Percentiles rank a stretch among this genome's conserved stretches.
These are phyloP conservation scores for Zangia roseola DNA, from an alignment of 768 basidiomycete species.

Conservation along the genomic window DNA sequence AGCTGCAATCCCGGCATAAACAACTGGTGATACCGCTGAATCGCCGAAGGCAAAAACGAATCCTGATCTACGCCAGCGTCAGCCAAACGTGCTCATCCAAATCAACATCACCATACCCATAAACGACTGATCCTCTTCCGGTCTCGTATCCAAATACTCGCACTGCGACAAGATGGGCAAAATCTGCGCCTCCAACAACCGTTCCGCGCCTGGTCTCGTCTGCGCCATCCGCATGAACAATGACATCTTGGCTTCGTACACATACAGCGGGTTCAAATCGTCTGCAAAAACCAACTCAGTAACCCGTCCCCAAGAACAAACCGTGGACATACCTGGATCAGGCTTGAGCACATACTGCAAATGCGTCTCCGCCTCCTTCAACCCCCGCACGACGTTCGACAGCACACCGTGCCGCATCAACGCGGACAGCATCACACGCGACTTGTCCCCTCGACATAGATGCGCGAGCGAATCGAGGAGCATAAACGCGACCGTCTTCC, in stretches of 20 bases:
- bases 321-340: constrained; percentile 70
- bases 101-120: constrained; percentile 54
- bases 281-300: constrained; percentile 43
- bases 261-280: constrained; percentile 86
- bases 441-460: constrained; percentile 68
- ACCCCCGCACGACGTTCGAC: constrained; percentile 73
- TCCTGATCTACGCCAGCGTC: constrained; percentile 57
- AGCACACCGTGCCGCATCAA: constrained; percentile 76
- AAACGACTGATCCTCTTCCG: constrained; percentile 78
- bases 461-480: constrained; percentile 79
- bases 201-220: constrained; percentile 80
- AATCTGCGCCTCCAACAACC: constrained; percentile 74
- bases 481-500: constrained; percentile 96
- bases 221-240: constrained; percentile 83
- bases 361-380: constrained; percentile 79
- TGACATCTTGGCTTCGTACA: constrained; percentile 94
- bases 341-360: constrained; percentile 79
- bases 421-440: constrained; percentile 54
- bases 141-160: constrained; percentile 83
- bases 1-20: constrained; percentile 86
- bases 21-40: constrained; percentile 89
- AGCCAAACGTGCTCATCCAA: background rate
- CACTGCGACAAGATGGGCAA: constrained; percentile 76
- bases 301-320: constrained; percentile 1
- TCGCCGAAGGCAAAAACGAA: constrained; percentile 83